A percentile compares a stretch with the other conserved stretches of the same genome.
Conservation (phyloP, 2,329 filamentous ascomycete species). For the Clonostachys byssicola region DNA sequence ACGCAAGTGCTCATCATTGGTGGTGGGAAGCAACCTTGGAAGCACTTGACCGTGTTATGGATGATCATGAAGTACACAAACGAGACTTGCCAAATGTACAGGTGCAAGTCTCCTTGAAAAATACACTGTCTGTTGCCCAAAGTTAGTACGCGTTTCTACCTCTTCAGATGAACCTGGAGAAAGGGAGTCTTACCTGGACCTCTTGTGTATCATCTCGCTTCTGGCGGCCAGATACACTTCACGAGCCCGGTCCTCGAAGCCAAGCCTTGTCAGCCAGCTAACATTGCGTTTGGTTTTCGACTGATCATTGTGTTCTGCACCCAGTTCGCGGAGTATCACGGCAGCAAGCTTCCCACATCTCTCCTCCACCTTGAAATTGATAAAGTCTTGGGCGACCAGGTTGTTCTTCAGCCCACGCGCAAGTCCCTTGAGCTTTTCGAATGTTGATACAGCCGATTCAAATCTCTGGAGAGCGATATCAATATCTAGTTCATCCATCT, state of each 20-base stretch:
- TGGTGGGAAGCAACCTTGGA: slow-evolving; percentile 81
- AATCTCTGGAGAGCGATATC: slow-evolving; percentile 89
- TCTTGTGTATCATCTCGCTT: slow-evolving; percentile 72
- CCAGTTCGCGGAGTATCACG: slow-evolving; percentile 72
- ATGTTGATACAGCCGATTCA: slow-evolving; percentile 75
- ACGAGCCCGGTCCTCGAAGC: slow-evolving; percentile 84
- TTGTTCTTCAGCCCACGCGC: slow-evolving; percentile 82
- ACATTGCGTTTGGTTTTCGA: slow-evolving; percentile 78
- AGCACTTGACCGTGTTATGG: slow-evolving; percentile 86
- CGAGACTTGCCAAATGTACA: slow-evolving; percentile 92
- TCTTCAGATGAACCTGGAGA: not conserved
- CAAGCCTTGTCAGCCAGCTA: slow-evolving; percentile 78
- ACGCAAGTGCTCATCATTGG: slow-evolving; percentile 91
- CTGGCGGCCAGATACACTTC: slow-evolving; percentile 83
- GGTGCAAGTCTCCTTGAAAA: slow-evolving; percentile 87
- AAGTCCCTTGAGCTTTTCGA: slow-evolving; percentile 80
- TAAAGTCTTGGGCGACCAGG: slow-evolving; percentile 82
- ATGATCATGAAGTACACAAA: slow-evolving; percentile 96
- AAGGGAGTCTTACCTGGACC: slow-evolving; percentile 61
- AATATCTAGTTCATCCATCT: slow-evolving; percentile 95
- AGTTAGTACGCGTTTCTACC: not conserved
- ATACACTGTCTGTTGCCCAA: slow-evolving; percentile 68
- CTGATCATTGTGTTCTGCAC: slow-evolving; percentile 72
- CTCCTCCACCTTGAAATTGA: slow-evolving; percentile 87
- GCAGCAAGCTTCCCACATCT: slow-evolving; percentile 73